Conservation (phyloP, 495 filamentous ascomycete genomes). For the Jackrogersella minutella region DNA sequence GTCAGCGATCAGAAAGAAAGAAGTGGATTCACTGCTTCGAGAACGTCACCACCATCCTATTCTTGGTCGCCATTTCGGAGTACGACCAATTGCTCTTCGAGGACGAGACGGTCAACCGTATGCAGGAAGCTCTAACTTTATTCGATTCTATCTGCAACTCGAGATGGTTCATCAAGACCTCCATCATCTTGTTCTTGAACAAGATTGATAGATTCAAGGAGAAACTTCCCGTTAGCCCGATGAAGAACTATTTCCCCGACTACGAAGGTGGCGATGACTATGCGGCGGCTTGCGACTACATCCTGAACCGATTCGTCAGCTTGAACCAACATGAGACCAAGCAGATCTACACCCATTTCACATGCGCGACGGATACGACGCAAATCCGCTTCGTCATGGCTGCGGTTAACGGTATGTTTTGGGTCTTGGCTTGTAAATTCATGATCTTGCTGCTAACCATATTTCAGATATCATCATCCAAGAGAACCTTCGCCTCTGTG, state of each 20-base stretch:
- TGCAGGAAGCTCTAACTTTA: constrained; percentile 97
- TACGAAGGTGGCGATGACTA: constrained; percentile 97
- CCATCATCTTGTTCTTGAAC: constrained; percentile 99
- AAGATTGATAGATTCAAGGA: constrained; percentile 99
- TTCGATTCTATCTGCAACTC: constrained; percentile 99
- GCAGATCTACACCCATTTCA: constrained; percentile 99
- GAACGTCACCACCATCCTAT: constrained; percentile 98
- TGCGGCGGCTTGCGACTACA: constrained; percentile 92
- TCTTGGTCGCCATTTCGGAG: constrained; percentile 98
- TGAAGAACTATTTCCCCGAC: constrained; percentile 99
- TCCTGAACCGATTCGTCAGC: constrained; percentile 95
- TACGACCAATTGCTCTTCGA: constrained; percentile 99
- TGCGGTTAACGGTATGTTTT: constrained; percentile 89
- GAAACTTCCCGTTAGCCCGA: constrained; percentile 98
- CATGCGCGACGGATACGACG: constrained; percentile 96
- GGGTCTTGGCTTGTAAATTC: neutral
- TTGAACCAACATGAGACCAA: constrained; percentile 98
- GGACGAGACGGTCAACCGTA: constrained; percentile 94
- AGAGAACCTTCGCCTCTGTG: constrained; percentile 97
- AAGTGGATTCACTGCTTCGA: constrained; percentile 99
- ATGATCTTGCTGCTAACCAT: constrained; percentile 42
- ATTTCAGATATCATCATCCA: constrained; percentile 96
- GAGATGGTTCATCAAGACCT: constrained; percentile 98
- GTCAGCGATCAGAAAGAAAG: constrained; percentile 98
- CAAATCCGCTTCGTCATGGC: constrained; percentile 99